Evolutionary conservation across 257 asterid species (phyloP).

Genomic region (Paulownia fortunei): DNA sequence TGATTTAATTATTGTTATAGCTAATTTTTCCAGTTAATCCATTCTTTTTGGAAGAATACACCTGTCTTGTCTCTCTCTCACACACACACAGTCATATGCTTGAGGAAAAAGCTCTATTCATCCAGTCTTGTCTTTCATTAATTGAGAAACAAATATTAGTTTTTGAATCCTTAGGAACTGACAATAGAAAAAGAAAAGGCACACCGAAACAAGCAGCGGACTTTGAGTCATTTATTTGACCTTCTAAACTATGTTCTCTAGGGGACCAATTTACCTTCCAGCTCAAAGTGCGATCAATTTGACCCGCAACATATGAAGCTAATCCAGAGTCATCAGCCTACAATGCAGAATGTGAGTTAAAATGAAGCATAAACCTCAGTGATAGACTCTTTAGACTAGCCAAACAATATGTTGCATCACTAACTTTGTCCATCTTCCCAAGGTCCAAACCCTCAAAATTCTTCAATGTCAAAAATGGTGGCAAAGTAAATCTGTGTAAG

Average conservation of each 20-base stretch:
- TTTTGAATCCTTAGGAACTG: no score
- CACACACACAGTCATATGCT: no score
- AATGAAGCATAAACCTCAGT: slow-evolving; percentile 7
- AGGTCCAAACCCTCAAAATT: slow-evolving; percentile 84
- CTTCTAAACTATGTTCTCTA: background rate
- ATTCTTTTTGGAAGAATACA: no score
- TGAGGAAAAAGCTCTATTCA: no score
- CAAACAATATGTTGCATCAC: slow-evolving; percentile 9
- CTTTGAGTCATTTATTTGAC: background rate
- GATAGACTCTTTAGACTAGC: background rate
- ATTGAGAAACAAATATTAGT: no score
- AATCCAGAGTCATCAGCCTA: slow-evolving; percentile 75
- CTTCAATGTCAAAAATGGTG: slow-evolving; percentile 69
- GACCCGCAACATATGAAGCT: slow-evolving; percentile 82
- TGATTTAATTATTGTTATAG: background rate
- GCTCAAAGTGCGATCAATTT: slow-evolving; percentile 79
- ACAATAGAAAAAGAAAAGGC: no score
- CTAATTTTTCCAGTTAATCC: no score
- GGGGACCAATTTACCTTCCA: slow-evolving; percentile 61
- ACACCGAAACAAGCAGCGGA: no score
- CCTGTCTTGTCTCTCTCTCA: no score
- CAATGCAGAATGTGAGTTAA: slow-evolving; percentile 26
- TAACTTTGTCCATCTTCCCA: slow-evolving; percentile 72
- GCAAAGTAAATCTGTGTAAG: slow-evolving; percentile 46
- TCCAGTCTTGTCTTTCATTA: no score